These are phyloP conservation scores for Sicyos baderoa DNA, from an alignment of 306 rosid genomes.

Conservation along the genomic window DNA sequence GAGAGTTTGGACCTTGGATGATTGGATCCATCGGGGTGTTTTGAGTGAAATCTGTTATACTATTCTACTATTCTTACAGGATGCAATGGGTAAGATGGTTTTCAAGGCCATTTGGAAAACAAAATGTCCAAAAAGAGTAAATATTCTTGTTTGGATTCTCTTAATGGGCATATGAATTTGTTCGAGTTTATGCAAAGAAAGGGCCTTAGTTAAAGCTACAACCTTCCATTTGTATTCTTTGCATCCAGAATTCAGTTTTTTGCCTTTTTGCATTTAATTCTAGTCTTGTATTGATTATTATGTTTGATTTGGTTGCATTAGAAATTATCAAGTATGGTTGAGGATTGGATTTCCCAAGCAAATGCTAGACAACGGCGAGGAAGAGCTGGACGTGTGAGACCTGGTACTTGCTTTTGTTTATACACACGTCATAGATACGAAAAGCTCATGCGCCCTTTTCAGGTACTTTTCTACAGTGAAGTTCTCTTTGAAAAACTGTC, in stretches of 20 bases:
- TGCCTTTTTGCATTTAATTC: background rate
- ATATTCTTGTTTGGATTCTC: no score
- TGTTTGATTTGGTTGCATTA: slow-evolving; percentile 27
- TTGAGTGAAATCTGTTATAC: no score
- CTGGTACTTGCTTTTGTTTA: slow-evolving; percentile 84
- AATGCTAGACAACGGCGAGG: slow-evolving; percentile 92
- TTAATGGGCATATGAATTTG: no score
- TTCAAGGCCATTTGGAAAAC: no score
- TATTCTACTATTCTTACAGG: no score
- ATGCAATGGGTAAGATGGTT: no score
- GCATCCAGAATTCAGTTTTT: background rate
- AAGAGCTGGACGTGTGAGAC: slow-evolving; percentile 96
- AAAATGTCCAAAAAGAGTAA: no score
- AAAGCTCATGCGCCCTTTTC: slow-evolving; percentile 85
- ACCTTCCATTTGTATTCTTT: no score
- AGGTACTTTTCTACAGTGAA: slow-evolving; percentile 37
- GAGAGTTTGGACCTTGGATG: no score
- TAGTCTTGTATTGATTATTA: slow-evolving; percentile 13
- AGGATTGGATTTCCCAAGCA: slow-evolving; percentile 98
- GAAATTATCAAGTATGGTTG: slow-evolving; percentile 98
- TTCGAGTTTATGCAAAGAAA: no score
- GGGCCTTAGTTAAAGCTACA: no score
- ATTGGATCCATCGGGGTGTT: no score
- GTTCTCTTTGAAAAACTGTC: slow-evolving; percentile 14
- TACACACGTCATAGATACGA: slow-evolving; percentile 80